Evolutionary conservation across 352 stramenopile species (phyloP).

Genomic region (Phytophthora podocarpi): DNA sequence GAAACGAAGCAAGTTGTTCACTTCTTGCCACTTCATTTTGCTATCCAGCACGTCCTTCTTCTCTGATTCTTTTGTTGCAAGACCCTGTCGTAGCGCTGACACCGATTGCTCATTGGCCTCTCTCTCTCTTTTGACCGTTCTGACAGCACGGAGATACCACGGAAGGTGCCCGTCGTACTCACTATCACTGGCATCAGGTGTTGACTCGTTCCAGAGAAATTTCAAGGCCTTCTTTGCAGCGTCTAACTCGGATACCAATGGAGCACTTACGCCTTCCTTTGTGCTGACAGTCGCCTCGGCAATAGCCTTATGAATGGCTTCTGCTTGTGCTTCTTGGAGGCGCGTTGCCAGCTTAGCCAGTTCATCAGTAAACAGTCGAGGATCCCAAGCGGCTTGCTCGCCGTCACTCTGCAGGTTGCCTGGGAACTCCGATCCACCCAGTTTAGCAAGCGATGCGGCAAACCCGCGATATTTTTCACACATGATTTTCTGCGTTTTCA

Average conservation of each 20-base stretch:
- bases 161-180: constrained; percentile 53
- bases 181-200: constrained; percentile 11
- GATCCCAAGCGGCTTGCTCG: constrained; percentile 19
- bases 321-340: constrained; percentile 34
- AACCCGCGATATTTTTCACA: constrained; percentile 40
- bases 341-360: constrained; percentile 29
- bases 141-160: constrained; percentile 55
- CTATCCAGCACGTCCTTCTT: constrained; percentile 32
- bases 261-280: constrained; percentile 31
- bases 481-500: constrained; percentile 34
- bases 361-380: constrained; percentile 42
- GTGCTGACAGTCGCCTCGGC: constrained; percentile 34
- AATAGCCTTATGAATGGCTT: constrained; percentile 38
- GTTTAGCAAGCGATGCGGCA: constrained; percentile 33
- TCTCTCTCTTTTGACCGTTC: constrained; percentile 44
- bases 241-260: constrained; percentile 52
- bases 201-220: constrained; percentile 22
- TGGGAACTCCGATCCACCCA: constrained; percentile 11
- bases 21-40: constrained; percentile 50
- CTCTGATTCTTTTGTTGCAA: constrained; percentile 31
- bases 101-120: constrained; percentile 28
- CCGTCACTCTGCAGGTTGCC: constrained; percentile 9
- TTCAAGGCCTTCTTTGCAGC: constrained; percentile 51
- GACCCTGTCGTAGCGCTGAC: constrained; percentile 27
- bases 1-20: constrained; percentile 61